Percentiles rank a stretch among this genome's conserved stretches.
These are phyloP conservation scores for Microbotryum lychnidis-dioicae DNA, from an alignment of 1,284 basidiomycete genomes.

Conservation along the genomic window DNA sequence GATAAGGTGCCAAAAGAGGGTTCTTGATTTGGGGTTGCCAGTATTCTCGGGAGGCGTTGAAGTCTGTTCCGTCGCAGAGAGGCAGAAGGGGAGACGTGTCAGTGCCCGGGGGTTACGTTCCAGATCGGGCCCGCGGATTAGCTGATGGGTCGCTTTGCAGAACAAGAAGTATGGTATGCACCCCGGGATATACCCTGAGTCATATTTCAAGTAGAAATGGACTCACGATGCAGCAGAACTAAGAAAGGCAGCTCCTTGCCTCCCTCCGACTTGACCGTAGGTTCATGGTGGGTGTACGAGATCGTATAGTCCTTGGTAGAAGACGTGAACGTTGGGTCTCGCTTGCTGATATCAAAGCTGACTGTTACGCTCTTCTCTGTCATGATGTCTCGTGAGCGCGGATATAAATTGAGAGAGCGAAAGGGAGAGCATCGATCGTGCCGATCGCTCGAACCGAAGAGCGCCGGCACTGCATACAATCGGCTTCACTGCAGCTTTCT, in stretches of 20 bases:
- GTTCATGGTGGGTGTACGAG: constrained; percentile 1
- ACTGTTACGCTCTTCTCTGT: not conserved
- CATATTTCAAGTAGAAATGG: not conserved
- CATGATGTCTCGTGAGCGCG: no score
- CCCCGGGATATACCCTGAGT: no score
- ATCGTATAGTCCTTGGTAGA: not conserved
- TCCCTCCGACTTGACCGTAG: not conserved
- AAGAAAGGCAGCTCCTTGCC: not conserved
- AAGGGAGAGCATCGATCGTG: no score
- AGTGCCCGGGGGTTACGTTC: not conserved
- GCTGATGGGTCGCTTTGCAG: no score
- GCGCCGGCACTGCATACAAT: no score
- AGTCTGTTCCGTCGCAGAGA: not conserved
- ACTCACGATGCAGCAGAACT: constrained; percentile 4
- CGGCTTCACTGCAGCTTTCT: no score
- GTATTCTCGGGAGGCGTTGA: constrained; percentile 9
- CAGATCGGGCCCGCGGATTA: not conserved
- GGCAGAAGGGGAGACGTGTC: not conserved
- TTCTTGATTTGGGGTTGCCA: constrained; percentile 8
- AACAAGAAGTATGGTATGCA: no score
- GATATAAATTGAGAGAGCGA: no score
- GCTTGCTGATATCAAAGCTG: not conserved
- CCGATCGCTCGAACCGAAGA: no score
- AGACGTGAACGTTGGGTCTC: not conserved
- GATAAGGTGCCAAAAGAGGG: constrained; percentile 3